These are phyloP conservation scores for Pisolithus sp. DNA, from an alignment of 768 basidiomycete species.

Conservation along the genomic window DNA sequence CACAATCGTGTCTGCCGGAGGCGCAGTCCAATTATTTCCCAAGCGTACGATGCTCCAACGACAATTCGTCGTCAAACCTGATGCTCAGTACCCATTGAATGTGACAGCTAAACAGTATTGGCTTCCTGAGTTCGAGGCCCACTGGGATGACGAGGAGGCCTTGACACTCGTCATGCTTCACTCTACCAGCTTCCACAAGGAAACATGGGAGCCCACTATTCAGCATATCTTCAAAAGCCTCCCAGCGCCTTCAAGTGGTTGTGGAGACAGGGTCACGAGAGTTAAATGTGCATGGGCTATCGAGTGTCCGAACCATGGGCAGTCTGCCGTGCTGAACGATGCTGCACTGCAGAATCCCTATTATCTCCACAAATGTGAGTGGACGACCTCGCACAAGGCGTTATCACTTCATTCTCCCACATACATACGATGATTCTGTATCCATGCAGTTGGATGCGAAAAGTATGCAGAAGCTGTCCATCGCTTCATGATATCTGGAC, in stretches of 20 bases:
- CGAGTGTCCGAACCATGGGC: constrained; percentile 71
- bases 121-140: constrained; percentile 32
- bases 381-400: not conserved
- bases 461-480: constrained; percentile 55
- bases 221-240: constrained; percentile 37
- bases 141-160: constrained; percentile 35
- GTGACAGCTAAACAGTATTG: constrained; percentile 56
- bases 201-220: constrained; percentile 63
- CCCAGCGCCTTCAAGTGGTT: not conserved
- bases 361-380: constrained; percentile 43
- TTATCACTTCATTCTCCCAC: not conserved
- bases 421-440: not conserved
- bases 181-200: constrained; percentile 70
- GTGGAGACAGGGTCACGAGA: constrained; percentile 1
- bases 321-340: constrained; percentile 50
- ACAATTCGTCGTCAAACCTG: constrained; percentile 32
- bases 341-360: constrained; percentile 36
- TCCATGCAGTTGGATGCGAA: constrained; percentile 50
- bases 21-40: not conserved
- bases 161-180: constrained; percentile 58
- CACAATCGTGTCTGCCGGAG: no score
- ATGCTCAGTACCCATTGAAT: constrained; percentile 39
- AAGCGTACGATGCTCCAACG: constrained; percentile 16
- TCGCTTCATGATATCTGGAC: constrained; percentile 44
- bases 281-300: constrained; percentile 50